Evolutionary conservation across 192 early-diverging fungal genomes (phyloP), one percentile per base, ranked within the genome.

Genomic region (Backusella macrospora): DNA sequence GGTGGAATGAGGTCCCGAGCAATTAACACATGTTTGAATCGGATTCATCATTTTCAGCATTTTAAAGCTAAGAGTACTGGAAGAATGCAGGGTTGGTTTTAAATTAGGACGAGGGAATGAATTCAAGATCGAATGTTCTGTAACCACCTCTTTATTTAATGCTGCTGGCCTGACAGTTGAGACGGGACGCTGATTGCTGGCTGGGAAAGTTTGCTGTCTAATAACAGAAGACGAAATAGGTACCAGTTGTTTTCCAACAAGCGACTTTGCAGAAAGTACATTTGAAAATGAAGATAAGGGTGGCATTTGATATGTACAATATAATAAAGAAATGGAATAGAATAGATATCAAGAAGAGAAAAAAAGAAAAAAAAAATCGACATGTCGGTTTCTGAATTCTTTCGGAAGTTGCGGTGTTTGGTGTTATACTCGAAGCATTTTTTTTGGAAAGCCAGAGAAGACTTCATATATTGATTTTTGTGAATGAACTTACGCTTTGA

Each of bases 31-130:
- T 13, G 52, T 55, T 63, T 62, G 52, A 38, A 39, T 67, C 6
- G 62, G 23, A 62, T 65, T 55, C 37, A 47, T 29, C 44, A 16
- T 47, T 34, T 18, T 64, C 42, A 9, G 75, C 55, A 39, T 71
- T 26, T 16, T 69, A 49, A 59, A 62, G 21, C 69, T 62, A 23
- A 49, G 45, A 9, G 55, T 69, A 3, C 73, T 39, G 9, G 73
- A 72, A 46, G 71, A 70, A 40, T 82, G 80, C 1, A 82, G 42
- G 3, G 80, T 82, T 23, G 80, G 73, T 7, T 48, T 65, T 0
- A 82, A 68, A 48, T 82, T 82, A 10, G 80, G 80, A 21, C 80
- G 76, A 73, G 80, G 80, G 42, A 75, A 82, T 10, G 46, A 52
- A 34, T 64, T 72, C 13, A 82, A 48, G 29, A 78, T 62, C 4